Percentiles rank a stretch among this genome's conserved stretches.
These are phyloP conservation scores for Domatiomyces globalis DNA, from an alignment of 2,329 filamentous ascomycete genomes.

Conservation along the genomic window DNA sequence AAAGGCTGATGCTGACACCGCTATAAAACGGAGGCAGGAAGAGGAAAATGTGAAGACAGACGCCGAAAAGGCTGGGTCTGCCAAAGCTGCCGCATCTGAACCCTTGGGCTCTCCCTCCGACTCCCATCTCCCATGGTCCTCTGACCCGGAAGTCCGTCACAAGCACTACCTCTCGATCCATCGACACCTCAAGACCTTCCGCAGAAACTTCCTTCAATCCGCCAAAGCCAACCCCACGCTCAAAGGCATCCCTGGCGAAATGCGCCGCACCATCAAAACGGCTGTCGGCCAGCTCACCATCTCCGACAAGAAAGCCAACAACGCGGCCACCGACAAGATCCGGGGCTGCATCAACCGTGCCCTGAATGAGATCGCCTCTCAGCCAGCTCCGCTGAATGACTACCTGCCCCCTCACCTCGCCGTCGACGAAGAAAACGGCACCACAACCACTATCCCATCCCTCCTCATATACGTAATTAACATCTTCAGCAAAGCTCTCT, in stretches of 20 bases:
- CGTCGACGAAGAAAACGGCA: constrained; percentile 8
- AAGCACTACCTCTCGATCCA: constrained; percentile 45
- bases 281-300: constrained; percentile 57
- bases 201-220: constrained; percentile 40
- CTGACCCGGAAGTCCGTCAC: constrained; percentile 31
- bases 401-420: constrained; percentile 34
- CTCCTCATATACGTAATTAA: constrained; percentile 64
- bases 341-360: constrained; percentile 40
- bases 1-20: constrained; percentile 16
- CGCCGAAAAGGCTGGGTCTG: constrained; percentile 17
- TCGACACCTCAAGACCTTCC: constrained; percentile 48
- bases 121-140: neutral
- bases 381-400: constrained; percentile 41
- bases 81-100: constrained; percentile 2
- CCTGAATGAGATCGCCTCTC: constrained; percentile 36
- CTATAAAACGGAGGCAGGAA: neutral
- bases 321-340: constrained; percentile 37
- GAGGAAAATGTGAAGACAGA: neutral
- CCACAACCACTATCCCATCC: constrained; percentile 32
- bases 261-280: constrained; percentile 57
- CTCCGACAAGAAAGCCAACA: constrained; percentile 49
- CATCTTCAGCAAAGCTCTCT: constrained; percentile 57
- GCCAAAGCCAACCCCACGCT: constrained; percentile 42
- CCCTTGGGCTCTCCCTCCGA: neutral
- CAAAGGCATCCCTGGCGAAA: constrained; percentile 54